Base-by-base conservation (phyloP, 2,329 filamentous ascomycete genomes). In the Pseudopithomyces chartarum region DNA sequence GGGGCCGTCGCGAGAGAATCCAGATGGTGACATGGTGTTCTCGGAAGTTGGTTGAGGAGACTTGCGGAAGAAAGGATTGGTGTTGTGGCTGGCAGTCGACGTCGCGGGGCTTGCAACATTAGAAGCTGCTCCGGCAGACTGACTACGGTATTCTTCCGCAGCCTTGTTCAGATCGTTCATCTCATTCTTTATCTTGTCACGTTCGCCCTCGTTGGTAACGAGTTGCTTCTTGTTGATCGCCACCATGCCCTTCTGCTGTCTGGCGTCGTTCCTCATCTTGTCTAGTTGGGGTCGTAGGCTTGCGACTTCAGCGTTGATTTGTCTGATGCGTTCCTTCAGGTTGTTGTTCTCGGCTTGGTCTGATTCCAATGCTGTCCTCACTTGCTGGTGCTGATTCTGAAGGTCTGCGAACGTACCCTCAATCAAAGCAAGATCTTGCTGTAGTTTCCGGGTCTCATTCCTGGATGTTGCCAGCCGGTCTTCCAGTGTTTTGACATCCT, bases 171-270 rank as follows among this genome's bases (percentile, higher is more conserved):
- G 83, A 50, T 86, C 87, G 56, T 88, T 88, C 43, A 89, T 88
- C 74, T 98, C 94, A 1, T 82, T 80, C 79, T 92, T 93, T 38
- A 97, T 81, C 80, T 91, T 94, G 58, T 98, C 94, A 32, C 91
- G 86, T 74, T 98, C 94, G 46, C 85, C 86, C 76, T 99, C 95
- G 55, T 90, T 91, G 0, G 93, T 97, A 34, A 89, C 86, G 58
- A 98, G 81, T 78, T 99, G 95, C 80, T 99, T 99, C 83, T 96
- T 98, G 80, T 97, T 97, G 79, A 99, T 99, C 42, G 95, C 93
- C 29, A 96, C 94, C 63, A 98, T 83, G 17, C 95, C 95, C 79
- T 96, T 98, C 72, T 98, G 93, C 75, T 98, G 95, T 40, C 95
- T 88, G 23, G 92, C 92, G 66, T 97, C 92, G 12, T 90, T 91